Conservation (phyloP, 495 filamentous ascomycete species). For the Tuber umbilicatum region DNA sequence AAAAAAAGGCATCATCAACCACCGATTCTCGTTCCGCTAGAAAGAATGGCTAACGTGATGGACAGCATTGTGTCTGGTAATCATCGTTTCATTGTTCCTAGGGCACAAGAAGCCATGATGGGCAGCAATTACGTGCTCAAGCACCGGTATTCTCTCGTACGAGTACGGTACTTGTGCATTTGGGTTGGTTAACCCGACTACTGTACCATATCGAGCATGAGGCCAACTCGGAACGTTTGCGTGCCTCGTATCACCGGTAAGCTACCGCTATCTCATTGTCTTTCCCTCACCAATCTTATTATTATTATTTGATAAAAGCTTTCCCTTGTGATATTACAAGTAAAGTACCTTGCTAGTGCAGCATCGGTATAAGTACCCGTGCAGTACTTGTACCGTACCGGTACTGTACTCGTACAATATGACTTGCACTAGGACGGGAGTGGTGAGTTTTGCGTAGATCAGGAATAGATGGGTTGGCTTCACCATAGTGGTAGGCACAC, state of each 20-base stretch:
- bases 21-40: too few species aligned
- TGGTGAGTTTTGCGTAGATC: background rate
- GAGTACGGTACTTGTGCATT: background rate
- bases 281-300: background rate
- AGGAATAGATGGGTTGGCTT: background rate
- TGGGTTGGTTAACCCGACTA: background rate
- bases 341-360: too few species aligned
- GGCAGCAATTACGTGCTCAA: too few species aligned
- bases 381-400: too few species aligned
- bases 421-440: background rate
- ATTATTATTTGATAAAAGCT: background rate
- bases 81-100: too few species aligned
- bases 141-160: too few species aligned
- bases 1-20: too few species aligned
- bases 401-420: too few species aligned
- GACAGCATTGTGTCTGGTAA: too few species aligned
- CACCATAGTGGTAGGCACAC: background rate
- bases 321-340: background rate
- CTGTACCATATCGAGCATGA: background rate
- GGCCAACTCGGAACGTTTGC: background rate
- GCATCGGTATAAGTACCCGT: too few species aligned
- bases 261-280: background rate
- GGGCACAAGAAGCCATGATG: too few species aligned
- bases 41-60: background rate
- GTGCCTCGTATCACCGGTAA: background rate